Base-by-base conservation (phyloP, 2,329 filamentous ascomycete genomes). In the Venturia carpophila region DNA sequence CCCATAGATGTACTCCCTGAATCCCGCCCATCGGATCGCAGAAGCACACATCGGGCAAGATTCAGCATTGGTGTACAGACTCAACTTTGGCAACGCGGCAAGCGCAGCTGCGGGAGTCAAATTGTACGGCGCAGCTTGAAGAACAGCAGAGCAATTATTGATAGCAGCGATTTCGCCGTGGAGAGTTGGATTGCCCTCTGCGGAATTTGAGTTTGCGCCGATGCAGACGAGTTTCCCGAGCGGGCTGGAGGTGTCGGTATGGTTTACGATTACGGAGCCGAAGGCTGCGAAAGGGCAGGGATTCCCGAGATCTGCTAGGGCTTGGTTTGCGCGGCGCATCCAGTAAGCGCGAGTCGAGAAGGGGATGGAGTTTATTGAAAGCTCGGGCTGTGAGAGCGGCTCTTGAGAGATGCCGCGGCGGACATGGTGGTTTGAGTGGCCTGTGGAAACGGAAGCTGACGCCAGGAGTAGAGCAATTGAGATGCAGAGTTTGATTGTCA, bases 21-120 rank as follows among this genome's bases (percentile, higher is more conserved):
- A 83, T 0, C 81, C 81, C 0, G 82, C 76, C 80, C 81, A 84
- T 1, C 81, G 78, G 67, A 84, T 83, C 0, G 82, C 82, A 7
- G 80, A 78, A 1, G 83, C 81, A 68, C 83, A 85, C 79, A 84
- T 85, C 7, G 82, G 79, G 70, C 83, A 85, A 65, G 78, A 80
- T 71, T 85, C 82, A 1, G 79, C 82, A 70, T 82, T 85, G 27
- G 82, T 84, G 71, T 85, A 84, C 3, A 84, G 71, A 5, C 78
- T 78, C n/a, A 85, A 71, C 19, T 75, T 68, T 2, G 71, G 66
- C 68, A 82, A 83, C 0, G 82, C 82, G 3, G 69, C 70, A n/a
- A 77, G 69, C 0, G 80, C 77, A 64, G 79, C 75, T 10, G 69
- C 61, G 0, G 77, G 69, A 0, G 73, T 75, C 49, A 84, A 70